Percentiles rank a stretch among this genome's conserved stretches.
These are phyloP conservation scores for Solanum bulbocastanum DNA, from an alignment of 257 asterid species.

Conservation along the genomic window DNA sequence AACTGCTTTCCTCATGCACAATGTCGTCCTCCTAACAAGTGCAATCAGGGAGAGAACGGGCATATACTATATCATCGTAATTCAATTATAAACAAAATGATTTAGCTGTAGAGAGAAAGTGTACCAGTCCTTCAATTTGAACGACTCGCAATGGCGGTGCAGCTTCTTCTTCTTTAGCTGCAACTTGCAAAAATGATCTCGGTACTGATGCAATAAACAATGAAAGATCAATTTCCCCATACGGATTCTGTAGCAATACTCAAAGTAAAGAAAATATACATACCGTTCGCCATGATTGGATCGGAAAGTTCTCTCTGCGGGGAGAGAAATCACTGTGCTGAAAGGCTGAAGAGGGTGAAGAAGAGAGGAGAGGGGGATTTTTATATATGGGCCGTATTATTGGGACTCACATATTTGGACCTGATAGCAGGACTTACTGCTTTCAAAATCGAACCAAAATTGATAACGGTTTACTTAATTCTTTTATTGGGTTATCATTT, in stretches of 20 bases:
- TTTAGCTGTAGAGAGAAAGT: not conserved
- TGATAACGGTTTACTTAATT: too few species aligned
- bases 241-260: not conserved
- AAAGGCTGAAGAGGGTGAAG: not conserved
- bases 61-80: not conserved
- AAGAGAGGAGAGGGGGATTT: not conserved
- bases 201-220: constrained; percentile 26
- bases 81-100: not conserved
- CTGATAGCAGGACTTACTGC: too few species aligned
- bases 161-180: constrained; percentile 61
- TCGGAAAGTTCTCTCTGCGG: not conserved
- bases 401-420: not conserved
- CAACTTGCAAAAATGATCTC: constrained; percentile 86
- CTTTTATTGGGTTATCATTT: too few species aligned
- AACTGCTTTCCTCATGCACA: not conserved
- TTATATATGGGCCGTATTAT: not conserved
- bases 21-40: not conserved
- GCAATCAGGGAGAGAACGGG: not conserved
- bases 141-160: constrained; percentile 82
- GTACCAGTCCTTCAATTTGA: constrained; percentile 95
- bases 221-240: not conserved
- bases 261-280: not conserved
- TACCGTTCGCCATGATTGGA: constrained; percentile 21
- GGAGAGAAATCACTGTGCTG: not conserved
- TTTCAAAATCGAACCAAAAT: too few species aligned